phyloP scores from a whole-genome alignment of 2,329 filamentous ascomycete genomes.

The Trichoderma simmonsii region DNA sequence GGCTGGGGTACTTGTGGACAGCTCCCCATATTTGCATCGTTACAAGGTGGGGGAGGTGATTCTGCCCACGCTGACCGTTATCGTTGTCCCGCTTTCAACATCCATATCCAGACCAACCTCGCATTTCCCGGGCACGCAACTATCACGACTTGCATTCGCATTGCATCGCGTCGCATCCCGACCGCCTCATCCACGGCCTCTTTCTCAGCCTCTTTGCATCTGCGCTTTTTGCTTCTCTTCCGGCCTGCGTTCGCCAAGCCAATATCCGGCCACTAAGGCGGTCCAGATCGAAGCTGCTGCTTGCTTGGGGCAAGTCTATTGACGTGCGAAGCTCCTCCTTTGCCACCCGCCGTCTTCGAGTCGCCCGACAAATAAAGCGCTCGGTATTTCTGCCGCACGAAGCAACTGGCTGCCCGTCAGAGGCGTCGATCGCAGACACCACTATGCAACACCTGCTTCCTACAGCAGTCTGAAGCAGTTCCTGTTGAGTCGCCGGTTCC shows the following conservation, averaged over 20 bases:
- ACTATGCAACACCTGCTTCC: constrained; percentile 3
- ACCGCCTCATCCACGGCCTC: neutral
- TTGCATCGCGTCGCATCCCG: neutral
- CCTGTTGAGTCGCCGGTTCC: neutral
- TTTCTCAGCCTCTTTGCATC: neutral
- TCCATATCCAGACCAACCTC: neutral
- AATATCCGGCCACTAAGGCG: neutral
- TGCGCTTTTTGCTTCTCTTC: neutral
- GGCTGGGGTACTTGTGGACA: constrained; percentile 4
- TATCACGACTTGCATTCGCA: neutral
- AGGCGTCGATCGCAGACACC: constrained; percentile 2
- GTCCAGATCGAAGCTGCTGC: neutral
- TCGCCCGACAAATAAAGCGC: constrained; percentile 2
- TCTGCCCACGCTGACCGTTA: constrained; percentile 21
- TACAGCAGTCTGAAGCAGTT: constrained; percentile 11
- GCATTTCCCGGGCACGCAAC: neutral
- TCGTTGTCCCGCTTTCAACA: constrained; percentile 9
- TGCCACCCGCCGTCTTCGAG: constrained; percentile 14
- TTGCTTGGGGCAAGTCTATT: neutral
- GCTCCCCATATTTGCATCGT: neutral
- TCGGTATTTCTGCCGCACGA: neutral
- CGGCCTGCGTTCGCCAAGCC: neutral
- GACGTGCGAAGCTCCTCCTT: constrained; percentile 5
- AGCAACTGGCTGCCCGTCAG: constrained; percentile 1
- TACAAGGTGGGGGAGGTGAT: constrained; percentile 18